Percentiles rank a stretch among this genome's conserved stretches.
These are phyloP conservation scores for Desmodesmus armatus DNA, from an alignment of 139 green algal genomes.

Conservation along the genomic window DNA sequence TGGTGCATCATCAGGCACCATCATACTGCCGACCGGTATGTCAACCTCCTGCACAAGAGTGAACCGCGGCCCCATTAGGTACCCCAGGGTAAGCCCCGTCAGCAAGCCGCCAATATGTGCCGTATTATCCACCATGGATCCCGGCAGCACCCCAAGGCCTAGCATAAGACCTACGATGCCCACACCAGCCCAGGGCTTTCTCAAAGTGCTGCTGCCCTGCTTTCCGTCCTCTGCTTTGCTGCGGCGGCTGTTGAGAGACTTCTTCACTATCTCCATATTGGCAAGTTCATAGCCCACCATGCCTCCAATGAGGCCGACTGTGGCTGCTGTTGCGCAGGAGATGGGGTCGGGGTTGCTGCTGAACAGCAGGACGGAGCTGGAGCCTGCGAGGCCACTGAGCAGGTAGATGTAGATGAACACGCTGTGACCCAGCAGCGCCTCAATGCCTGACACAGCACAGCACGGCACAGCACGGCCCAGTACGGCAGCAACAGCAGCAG, in stretches of 20 bases:
- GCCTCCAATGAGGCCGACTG: slow-evolving; percentile 4
- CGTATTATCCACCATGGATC: slow-evolving; percentile 18
- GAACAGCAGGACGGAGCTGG: slow-evolving; percentile 9
- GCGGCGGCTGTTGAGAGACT: slow-evolving; percentile 3
- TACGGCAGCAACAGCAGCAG: background rate
- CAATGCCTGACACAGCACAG: slow-evolving; percentile 28
- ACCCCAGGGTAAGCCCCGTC: slow-evolving; percentile 14
- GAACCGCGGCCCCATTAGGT: slow-evolving; percentile 23
- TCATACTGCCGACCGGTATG: slow-evolving; percentile 38
- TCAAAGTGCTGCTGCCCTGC: slow-evolving; percentile 28
- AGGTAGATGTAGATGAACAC: slow-evolving; percentile 42
- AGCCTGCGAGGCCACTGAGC: slow-evolving; percentile 8
- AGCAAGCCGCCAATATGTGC: slow-evolving; percentile 24
- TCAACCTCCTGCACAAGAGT: slow-evolving; percentile 20
- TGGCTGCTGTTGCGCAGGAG: slow-evolving; percentile 12
- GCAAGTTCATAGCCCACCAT: slow-evolving; percentile 40
- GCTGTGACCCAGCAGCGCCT: slow-evolving; percentile 33
- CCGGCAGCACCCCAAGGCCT: background rate
- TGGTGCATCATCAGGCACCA: slow-evolving; percentile 21
- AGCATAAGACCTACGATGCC: slow-evolving; percentile 19
- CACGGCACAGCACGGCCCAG: too few relatives aligned
- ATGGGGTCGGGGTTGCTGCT: background rate
- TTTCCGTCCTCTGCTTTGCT: slow-evolving; percentile 36
- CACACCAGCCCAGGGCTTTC: slow-evolving; percentile 22
- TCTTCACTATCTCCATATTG: slow-evolving; percentile 13